Percentiles rank a stretch among this genome's conserved stretches.
Conservation (phyloP, 2,329 filamentous ascomycete genomes). For the Neoarthrinium moseri region DNA sequence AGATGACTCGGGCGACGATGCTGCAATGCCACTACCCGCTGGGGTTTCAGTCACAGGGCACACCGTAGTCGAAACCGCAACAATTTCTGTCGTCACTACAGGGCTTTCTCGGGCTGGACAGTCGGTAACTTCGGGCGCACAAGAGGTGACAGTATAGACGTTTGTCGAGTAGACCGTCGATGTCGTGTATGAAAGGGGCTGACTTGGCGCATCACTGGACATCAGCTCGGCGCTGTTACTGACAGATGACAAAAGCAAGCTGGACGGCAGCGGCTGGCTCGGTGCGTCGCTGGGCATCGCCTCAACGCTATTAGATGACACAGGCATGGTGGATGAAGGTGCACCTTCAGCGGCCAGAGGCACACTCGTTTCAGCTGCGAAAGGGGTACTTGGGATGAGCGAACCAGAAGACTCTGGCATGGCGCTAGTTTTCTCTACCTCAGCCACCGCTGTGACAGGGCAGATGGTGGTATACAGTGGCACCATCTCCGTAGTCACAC, state of each 20-base stretch:
- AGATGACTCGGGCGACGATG: slow-evolving; percentile 11
- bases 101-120: slow-evolving; percentile 20
- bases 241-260: neutral
- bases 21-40: no score
- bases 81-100: slow-evolving; percentile 22
- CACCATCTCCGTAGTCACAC: slow-evolving; percentile 22
- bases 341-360: neutral
- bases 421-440: slow-evolving; percentile 5
- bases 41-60: slow-evolving; percentile 26
- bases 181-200: slow-evolving; percentile 21
- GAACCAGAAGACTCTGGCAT: slow-evolving; percentile 1
- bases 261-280: neutral
- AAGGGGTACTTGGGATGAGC: slow-evolving; percentile 7
- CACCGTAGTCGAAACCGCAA: slow-evolving; percentile 27
- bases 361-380: neutral
- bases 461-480: slow-evolving; percentile 25
- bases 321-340: no score
- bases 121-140: slow-evolving; percentile 23
- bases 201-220: neutral
- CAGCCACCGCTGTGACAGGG: slow-evolving; percentile 22
- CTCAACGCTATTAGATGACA: no score
- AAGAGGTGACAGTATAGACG: slow-evolving; percentile 26
- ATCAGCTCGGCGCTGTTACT: neutral
- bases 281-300: no score
- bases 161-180: slow-evolving; percentile 28